Evolutionary conservation across 2,329 filamentous ascomycete species (phyloP).

Genomic region (Fusarium goolgardi): DNA sequence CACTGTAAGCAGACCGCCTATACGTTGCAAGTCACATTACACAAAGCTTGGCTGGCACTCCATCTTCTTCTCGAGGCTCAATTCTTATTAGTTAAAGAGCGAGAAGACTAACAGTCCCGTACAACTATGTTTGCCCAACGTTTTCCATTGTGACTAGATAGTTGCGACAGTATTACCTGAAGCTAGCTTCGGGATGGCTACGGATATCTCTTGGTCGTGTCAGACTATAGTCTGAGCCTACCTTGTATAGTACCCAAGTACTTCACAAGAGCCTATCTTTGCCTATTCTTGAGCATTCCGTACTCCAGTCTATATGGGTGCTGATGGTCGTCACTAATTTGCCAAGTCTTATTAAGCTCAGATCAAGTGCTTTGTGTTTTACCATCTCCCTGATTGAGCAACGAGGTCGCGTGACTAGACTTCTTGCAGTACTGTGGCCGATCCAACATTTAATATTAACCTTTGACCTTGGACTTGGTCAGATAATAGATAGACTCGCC

Average conservation of each 20-base stretch:
- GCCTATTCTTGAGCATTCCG: neutral
- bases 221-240: constrained; percentile 7
- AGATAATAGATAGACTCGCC: neutral
- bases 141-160: neutral
- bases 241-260: neutral
- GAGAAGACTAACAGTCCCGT: neutral
- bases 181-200: neutral
- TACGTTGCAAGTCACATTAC: constrained; percentile 10
- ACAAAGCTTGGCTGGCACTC: constrained; percentile 16
- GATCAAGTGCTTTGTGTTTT: neutral
- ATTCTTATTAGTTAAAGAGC: constrained; percentile 9
- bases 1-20: constrained; percentile 30
- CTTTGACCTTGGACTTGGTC: neutral
- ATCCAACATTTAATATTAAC: neutral
- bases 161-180: neutral
- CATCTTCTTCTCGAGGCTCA: neutral
- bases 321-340: neutral
- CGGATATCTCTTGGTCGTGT: neutral
- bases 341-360: neutral
- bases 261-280: neutral
- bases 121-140: constrained; percentile 4
- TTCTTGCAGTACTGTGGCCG: neutral
- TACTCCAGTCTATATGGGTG: neutral
- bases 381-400: neutral
- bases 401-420: neutral